Conservation (phyloP, 1,284 basidiomycete genomes). For the Pseudozyma thailandica region DNA sequence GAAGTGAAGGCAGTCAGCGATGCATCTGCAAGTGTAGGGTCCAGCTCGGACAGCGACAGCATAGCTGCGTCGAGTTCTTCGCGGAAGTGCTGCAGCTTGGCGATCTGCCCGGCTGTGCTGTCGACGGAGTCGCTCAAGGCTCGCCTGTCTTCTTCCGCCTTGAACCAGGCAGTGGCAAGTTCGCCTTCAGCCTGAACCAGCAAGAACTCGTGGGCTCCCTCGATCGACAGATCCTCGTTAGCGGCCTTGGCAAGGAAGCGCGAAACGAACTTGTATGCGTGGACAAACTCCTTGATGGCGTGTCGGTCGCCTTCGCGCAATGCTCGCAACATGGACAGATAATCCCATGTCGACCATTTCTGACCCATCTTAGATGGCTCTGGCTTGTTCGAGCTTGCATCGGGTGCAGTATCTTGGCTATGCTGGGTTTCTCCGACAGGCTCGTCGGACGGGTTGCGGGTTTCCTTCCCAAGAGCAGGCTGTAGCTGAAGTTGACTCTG, state of each 20-base stretch:
- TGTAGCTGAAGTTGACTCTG: constrained; percentile 37
- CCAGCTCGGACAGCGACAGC: constrained; percentile 32
- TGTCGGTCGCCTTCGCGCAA: constrained; percentile 69
- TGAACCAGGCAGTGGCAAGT: constrained; percentile 40
- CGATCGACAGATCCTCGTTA: constrained; percentile 48
- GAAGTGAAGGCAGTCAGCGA: constrained; percentile 14
- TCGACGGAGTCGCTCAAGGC: constrained; percentile 15
- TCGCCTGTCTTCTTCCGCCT: constrained; percentile 18
- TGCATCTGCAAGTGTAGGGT: constrained; percentile 12
- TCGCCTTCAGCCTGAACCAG: constrained; percentile 56
- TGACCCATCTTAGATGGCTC: constrained; percentile 9
- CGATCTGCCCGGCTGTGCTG: constrained; percentile 11
- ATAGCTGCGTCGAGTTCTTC: constrained; percentile 41
- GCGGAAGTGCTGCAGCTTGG: constrained; percentile 32
- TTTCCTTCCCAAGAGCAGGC: not conserved
- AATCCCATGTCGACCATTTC: constrained; percentile 33
- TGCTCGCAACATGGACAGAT: constrained; percentile 40
- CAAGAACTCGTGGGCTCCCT: constrained; percentile 48
- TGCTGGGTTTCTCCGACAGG: not conserved
- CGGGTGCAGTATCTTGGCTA: not conserved
- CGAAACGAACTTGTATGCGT: constrained; percentile 76
- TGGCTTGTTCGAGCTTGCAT: not conserved
- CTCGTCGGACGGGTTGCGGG: not conserved
- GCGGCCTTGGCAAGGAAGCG: constrained; percentile 73
- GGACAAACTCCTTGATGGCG: constrained; percentile 74